Conservation (phyloP, 164 flowering plant species). For the Amborella trichopoda region DNA sequence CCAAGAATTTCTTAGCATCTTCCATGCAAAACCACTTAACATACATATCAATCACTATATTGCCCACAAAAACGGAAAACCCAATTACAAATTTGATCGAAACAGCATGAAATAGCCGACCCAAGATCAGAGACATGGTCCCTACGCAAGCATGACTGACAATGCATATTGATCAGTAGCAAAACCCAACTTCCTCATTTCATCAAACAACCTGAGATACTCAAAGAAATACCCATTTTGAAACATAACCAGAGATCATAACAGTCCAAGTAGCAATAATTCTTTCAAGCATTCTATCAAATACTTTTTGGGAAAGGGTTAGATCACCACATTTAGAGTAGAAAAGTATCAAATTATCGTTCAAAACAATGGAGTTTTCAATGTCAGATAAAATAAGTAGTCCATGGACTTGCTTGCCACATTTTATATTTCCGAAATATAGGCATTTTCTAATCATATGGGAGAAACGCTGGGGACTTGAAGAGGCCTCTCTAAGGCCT, state of each 20-base stretch:
- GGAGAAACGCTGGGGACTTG: too few species aligned
- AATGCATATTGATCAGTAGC: neutral
- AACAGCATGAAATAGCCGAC: neutral
- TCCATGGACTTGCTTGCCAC: too few species aligned
- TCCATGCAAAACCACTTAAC: neutral
- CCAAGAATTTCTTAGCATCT: neutral
- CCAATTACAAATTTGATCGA: conserved; percentile 18
- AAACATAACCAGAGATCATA: conserved; percentile 31
- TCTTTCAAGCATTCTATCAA: neutral
- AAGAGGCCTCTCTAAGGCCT: too few species aligned
- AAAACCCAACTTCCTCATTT: neutral
- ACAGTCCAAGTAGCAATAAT: conserved; percentile 1
- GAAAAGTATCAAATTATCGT: too few species aligned
- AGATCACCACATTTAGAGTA: too few species aligned
- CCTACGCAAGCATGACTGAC: neutral
- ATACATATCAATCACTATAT: conserved; percentile 2
- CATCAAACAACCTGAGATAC: neutral
- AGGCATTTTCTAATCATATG: too few species aligned
- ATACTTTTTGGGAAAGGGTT: too few species aligned
- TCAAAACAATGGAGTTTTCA: too few species aligned
- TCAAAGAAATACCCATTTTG: conserved; percentile 3
- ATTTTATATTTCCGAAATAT: too few species aligned
- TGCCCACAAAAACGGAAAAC: conserved; percentile 12
- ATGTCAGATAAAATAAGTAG: too few species aligned
- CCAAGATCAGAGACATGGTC: neutral